Evolutionary conservation across 768 basidiomycete genomes (phyloP), one percentile per base, ranked within the genome.

Genomic region (Hypholoma fasciculare): DNA sequence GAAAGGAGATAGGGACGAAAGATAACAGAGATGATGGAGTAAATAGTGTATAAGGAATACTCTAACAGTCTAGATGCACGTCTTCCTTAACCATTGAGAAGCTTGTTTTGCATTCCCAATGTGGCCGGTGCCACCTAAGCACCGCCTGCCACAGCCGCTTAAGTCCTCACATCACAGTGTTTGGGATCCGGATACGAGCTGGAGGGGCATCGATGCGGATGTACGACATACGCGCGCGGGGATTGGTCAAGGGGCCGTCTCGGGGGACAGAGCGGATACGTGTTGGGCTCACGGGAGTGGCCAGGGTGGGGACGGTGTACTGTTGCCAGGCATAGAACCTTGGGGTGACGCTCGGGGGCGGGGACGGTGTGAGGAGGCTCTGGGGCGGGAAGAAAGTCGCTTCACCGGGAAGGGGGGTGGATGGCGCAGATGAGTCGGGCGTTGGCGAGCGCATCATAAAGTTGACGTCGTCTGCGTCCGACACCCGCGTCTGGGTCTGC

Each of bases 141-240:
- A 17, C 44, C 11, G 16, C 7, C n/a, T 1, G 19, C 23, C 44
- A n/a, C 44, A 8, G 44, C 19, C 17, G 23, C 17, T 49, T 30
- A 11, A 23, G 23, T 23, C 13, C 48, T 23, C 23, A 27, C 48
- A 49, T 34, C 54, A 69, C 68, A 30, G 76, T 72, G 65, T 79
- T 79, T 52, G 78, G 77, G 39, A 79, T 74, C 51, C 78, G 82
- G 56, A 80, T 69, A 57, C 78, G 73, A 26, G 76, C 68, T 4
- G 83, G 75, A 1, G 79, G 42, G 42, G 73, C 58, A 23, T 75
- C 74, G 61, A 88, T 77, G 59, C 82, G 83, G n/a, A 81, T 71
- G 40, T 81, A 80, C 19, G 86, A 85, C 70, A 82, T 77, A 64
- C 86, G 82, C 8, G 85, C 85, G 52, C 69, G 74, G 44, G 81